These are phyloP conservation scores for Candida hungchunana DNA, from an alignment of 805 yeast genomes.

Conservation along the genomic window DNA sequence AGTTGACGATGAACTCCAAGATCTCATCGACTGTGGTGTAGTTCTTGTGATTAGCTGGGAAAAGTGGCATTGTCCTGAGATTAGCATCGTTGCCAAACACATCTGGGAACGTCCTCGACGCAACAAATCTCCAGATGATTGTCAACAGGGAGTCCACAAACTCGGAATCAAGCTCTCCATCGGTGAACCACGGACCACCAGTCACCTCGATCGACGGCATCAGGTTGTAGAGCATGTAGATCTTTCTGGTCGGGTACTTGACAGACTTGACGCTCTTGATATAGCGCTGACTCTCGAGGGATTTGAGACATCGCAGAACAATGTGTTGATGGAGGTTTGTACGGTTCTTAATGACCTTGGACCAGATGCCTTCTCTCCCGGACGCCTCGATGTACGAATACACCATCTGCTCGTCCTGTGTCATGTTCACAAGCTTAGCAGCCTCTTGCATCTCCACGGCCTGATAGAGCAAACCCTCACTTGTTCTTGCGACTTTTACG, in stretches of 20 bases:
- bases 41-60: conserved; percentile 53
- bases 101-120: conserved; percentile 70
- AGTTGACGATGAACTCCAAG: conserved; percentile 62
- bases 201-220: conserved; percentile 95
- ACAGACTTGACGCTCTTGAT: conserved; percentile 90
- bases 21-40: conserved; percentile 74
- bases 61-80: conserved; percentile 32
- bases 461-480: conserved; percentile 67
- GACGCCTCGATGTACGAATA: conserved; percentile 89
- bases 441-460: conserved; percentile 76
- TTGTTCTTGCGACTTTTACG: conserved; percentile 64
- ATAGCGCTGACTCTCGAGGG: conserved; percentile 72
- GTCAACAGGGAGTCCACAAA: conserved; percentile 80
- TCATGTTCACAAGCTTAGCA: conserved; percentile 68
- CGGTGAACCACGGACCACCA: conserved; percentile 99
- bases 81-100: conserved; percentile 43
- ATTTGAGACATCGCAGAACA: conserved; percentile 77
- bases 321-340: conserved; percentile 89
- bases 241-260: conserved; percentile 89
- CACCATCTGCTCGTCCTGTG: conserved; percentile 83
- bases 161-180: conserved; percentile 89
- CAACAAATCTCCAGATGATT: conserved; percentile 84
- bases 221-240: conserved; percentile 89
- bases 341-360: conserved; percentile 82
- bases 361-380: conserved; percentile 96